Conservation (phyloP, 2,329 filamentous ascomycete genomes). For the Cadophora sp. region DNA sequence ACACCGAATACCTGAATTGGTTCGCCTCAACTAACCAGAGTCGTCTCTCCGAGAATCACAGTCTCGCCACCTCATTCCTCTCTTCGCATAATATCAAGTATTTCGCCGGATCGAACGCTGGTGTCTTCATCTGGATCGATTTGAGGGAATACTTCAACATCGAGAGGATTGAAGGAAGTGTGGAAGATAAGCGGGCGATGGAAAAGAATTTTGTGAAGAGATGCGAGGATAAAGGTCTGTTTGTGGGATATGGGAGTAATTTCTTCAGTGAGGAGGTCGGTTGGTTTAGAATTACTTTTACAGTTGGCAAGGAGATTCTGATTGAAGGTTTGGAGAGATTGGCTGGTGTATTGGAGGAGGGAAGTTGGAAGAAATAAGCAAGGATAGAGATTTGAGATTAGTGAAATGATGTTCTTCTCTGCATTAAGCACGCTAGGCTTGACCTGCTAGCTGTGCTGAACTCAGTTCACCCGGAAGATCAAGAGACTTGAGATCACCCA, state of each 20-base stretch:
- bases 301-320: neutral
- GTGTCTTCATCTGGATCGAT: neutral
- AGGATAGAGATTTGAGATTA: too few relatives aligned
- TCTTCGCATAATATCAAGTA: neutral
- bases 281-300: neutral
- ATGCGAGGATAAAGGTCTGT: neutral
- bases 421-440: too few relatives aligned
- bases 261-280: neutral
- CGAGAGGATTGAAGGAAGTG: neutral
- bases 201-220: neutral
- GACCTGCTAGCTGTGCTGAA: too few relatives aligned
- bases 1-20: neutral
- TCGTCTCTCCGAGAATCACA: neutral
- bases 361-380: neutral
- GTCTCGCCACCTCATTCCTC: neutral
- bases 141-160: neutral
- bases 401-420: too few relatives aligned
- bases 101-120: neutral
- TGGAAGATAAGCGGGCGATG: neutral
- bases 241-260: neutral
- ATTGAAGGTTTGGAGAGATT: neutral
- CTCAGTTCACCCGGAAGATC: too few relatives aligned
- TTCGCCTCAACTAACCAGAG: neutral
- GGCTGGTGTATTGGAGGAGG: neutral
- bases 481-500: too few relatives aligned